Evolutionary conservation across 176 grass and related monocot species (phyloP).

Genomic region (Aegilops longissima): DNA sequence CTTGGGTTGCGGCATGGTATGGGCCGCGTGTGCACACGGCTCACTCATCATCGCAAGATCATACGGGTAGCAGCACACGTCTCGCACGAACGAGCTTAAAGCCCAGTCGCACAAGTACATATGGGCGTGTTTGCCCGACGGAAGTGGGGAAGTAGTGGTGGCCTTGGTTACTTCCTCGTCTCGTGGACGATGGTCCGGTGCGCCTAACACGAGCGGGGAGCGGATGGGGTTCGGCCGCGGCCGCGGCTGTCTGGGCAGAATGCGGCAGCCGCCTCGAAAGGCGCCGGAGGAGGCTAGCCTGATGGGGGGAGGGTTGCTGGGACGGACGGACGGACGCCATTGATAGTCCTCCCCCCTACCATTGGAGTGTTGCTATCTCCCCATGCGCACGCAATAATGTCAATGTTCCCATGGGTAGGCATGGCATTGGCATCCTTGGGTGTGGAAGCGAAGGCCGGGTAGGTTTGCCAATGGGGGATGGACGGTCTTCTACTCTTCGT

Average conservation of each 20-base stretch:
- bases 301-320: conserved; percentile 8
- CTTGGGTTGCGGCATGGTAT: neutral
- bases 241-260: conserved; percentile 45
- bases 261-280: conserved; percentile 42
- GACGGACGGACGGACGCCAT: neutral
- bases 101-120: conserved; percentile 8
- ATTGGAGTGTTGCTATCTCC: conserved; percentile 22
- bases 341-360: neutral
- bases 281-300: conserved; percentile 29
- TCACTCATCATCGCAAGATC: neutral
- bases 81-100: neutral
- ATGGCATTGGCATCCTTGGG: conserved; percentile 27
- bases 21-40: neutral
- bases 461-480: conserved; percentile 6
- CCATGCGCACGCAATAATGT: conserved; percentile 16
- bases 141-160: neutral
- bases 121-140: conserved; percentile 10
- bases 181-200: conserved; percentile 28
- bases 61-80: neutral
- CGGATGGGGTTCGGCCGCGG: conserved; percentile 27
- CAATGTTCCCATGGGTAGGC: conserved; percentile 27
- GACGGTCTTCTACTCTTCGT: neutral
- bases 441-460: conserved; percentile 28
- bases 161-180: neutral
- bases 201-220: conserved; percentile 7